Conservation (phyloP, 176 grass and related monocot species). For the Luzula sylvatica region DNA sequence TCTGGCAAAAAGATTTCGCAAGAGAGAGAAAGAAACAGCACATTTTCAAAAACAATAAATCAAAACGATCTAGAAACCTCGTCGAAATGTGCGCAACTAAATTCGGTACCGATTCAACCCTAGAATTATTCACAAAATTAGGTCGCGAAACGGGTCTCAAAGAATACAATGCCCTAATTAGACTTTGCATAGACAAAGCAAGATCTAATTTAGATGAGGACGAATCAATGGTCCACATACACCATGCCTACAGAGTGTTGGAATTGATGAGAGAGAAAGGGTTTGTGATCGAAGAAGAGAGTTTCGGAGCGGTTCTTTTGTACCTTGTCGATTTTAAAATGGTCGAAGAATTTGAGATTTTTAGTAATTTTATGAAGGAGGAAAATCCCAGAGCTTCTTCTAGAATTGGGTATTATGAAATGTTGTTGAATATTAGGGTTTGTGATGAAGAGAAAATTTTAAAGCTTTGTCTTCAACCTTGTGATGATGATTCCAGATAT, state of each 20-base stretch:
- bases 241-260: constrained; percentile 41
- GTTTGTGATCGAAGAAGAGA: constrained; percentile 45
- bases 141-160: constrained; percentile 60
- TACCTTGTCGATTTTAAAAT: constrained; percentile 63
- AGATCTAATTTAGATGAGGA: constrained; percentile 40
- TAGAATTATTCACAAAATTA: constrained; percentile 61
- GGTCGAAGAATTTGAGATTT: constrained; percentile 54
- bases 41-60: constrained; percentile 70
- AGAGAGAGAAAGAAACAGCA: constrained; percentile 68
- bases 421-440: constrained; percentile 61
- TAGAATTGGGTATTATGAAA: constrained; percentile 87
- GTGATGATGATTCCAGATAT: constrained; percentile 31
- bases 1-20: constrained; percentile 26
- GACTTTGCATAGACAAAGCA: constrained; percentile 40
- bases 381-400: constrained; percentile 32
- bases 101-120: constrained; percentile 40
- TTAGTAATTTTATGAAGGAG: constrained; percentile 60
- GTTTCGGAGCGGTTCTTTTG: constrained; percentile 55
- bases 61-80: constrained; percentile 44
- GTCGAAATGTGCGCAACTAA: constrained; percentile 52
- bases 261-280: constrained; percentile 55
- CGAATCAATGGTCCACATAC: constrained; percentile 43
- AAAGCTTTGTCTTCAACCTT: constrained; percentile 43
- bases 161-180: constrained; percentile 66
- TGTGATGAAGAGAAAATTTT: constrained; percentile 52